These are phyloP conservation scores for Penicillium coprophilum DNA, from an alignment of 495 filamentous ascomycete genomes.

Conservation along the genomic window DNA sequence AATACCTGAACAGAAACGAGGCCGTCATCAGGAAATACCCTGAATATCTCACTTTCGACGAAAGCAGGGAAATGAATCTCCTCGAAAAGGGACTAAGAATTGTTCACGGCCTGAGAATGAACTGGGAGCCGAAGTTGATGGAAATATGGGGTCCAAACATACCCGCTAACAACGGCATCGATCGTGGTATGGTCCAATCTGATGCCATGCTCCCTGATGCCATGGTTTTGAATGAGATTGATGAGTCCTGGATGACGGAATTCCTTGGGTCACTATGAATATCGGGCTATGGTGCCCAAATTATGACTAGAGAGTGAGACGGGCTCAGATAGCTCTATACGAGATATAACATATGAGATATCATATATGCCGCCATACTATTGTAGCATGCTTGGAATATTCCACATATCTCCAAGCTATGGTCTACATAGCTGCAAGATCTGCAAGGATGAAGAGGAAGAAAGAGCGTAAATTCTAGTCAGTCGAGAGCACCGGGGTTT, in stretches of 20 bases:
- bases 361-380: not conserved
- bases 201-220: slow-evolving; percentile 11
- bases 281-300: not conserved
- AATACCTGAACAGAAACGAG: slow-evolving; percentile 22
- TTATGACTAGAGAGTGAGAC: not conserved
- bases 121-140: slow-evolving; percentile 30
- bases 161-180: slow-evolving; percentile 8
- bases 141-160: slow-evolving; percentile 24
- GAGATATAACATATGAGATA: not conserved
- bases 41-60: not conserved
- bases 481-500: not conserved
- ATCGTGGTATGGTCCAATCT: slow-evolving; percentile 7
- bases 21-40: slow-evolving; percentile 18
- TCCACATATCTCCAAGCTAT: not conserved
- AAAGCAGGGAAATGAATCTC: slow-evolving; percentile 17
- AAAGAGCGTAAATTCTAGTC: not conserved
- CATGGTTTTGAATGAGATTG: slow-evolving; percentile 19
- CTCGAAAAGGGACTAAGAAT: slow-evolving; percentile 28
- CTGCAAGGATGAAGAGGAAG: not conserved
- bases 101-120: slow-evolving; percentile 19
- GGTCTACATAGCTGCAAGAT: not conserved
- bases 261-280: slow-evolving; percentile 24
- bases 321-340: not conserved
- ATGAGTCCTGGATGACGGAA: slow-evolving; percentile 31
- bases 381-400: not conserved